Evolutionary conservation across 495 filamentous ascomycete species (phyloP).

Genomic region (Podospora comata): DNA sequence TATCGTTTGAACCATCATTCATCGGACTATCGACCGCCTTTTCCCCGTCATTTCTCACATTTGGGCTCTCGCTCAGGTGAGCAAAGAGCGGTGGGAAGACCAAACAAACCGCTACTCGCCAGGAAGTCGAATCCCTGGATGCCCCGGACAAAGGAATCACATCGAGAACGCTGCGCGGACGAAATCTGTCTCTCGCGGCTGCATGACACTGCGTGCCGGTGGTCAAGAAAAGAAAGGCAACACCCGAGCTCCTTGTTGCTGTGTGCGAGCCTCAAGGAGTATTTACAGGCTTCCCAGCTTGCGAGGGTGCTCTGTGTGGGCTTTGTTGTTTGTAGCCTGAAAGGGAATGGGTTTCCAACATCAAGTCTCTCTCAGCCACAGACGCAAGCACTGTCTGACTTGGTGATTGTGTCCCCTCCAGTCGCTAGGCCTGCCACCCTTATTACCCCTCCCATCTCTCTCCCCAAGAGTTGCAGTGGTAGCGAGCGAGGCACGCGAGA

Average conservation of each 20-base stretch:
- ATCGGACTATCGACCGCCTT: constrained; percentile 21
- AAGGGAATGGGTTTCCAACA: constrained; percentile 22
- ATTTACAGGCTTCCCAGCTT: constrained; percentile 20
- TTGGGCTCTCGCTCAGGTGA: constrained; percentile 37
- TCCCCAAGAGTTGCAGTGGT: constrained; percentile 19
- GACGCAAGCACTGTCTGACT: constrained; percentile 38
- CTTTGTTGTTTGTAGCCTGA: constrained; percentile 35
- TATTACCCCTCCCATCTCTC: constrained; percentile 28
- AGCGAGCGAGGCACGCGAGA: constrained; percentile 22
- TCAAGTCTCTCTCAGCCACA: constrained; percentile 16
- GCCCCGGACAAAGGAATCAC: constrained; percentile 43
- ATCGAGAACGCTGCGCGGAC: constrained; percentile 41
- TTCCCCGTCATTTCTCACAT: constrained; percentile 43
- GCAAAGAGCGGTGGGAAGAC: constrained; percentile 45
- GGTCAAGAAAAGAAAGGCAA: constrained; percentile 39
- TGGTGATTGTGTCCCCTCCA: constrained; percentile 29
- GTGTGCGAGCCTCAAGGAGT: constrained; percentile 12
- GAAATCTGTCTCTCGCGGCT: constrained; percentile 35
- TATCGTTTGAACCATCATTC: constrained; percentile 6
- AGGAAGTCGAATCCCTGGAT: constrained; percentile 46
- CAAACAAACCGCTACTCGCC: constrained; percentile 38
- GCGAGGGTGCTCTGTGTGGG: constrained; percentile 20
- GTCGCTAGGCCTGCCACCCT: constrained; percentile 22
- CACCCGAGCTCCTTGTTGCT: constrained; percentile 39
- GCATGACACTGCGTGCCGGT: constrained; percentile 38